Conservation (phyloP, 2,329 filamentous ascomycete species). For the Juglanconis oblonga region DNA sequence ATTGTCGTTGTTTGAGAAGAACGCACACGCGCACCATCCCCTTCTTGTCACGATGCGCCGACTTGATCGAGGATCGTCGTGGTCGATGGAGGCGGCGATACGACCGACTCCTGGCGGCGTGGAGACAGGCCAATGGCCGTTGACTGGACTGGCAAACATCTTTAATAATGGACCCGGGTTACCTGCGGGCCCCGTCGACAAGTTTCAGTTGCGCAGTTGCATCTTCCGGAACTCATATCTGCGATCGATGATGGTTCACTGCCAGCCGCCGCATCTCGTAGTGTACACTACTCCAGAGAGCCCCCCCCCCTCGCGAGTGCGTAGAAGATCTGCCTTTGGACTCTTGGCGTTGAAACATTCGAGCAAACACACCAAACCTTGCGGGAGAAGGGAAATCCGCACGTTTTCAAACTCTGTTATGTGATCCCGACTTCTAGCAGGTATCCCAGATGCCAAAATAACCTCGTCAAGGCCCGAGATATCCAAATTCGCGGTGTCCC, state of each 20-base stretch:
- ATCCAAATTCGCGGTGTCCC: neutral
- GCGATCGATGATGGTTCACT: neutral
- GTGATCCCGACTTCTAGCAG: neutral
- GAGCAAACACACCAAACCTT: neutral
- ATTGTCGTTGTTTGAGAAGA: conserved; percentile 10
- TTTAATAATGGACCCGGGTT: too few relatives aligned
- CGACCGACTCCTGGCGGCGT: neutral
- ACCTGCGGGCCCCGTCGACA: too few relatives aligned
- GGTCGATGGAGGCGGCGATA: conserved; percentile 1
- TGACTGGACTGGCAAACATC: neutral
- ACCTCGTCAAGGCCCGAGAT: neutral
- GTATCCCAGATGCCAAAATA: conserved; percentile 1
- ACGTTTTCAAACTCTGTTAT: neutral
- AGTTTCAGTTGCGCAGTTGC: neutral
- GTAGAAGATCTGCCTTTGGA: neutral
- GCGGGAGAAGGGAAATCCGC: neutral
- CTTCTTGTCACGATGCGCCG: neutral
- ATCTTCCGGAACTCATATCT: neutral
- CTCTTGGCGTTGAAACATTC: conserved; percentile 10
- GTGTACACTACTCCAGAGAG: too few relatives aligned
- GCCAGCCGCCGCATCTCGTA: neutral
- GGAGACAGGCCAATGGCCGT: neutral
- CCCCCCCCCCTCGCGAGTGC: neutral
- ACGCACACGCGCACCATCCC: neutral
- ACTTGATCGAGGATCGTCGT: neutral